Evolutionary conservation across 768 basidiomycete genomes (phyloP).

Genomic region (Dioszegia aurantiaca): DNA sequence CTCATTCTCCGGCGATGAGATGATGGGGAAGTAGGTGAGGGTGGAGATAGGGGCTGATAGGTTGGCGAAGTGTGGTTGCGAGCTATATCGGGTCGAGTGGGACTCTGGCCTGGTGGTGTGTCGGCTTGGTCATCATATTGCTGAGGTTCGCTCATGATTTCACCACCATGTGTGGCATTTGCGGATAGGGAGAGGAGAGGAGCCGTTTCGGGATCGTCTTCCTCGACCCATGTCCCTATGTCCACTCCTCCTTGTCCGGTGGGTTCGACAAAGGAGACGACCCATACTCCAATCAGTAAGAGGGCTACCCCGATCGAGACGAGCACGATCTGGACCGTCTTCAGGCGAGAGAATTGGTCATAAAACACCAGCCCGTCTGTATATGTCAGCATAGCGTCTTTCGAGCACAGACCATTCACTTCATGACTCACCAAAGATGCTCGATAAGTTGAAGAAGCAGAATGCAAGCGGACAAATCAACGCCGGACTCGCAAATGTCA

Average conservation of each 20-base stretch:
- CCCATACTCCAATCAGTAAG: conserved; percentile 83
- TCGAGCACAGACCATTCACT: neutral
- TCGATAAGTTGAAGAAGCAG: conserved; percentile 90
- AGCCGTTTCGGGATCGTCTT: conserved; percentile 24
- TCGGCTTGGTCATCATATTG: neutral
- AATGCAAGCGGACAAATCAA: conserved; percentile 90
- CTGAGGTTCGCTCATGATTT: neutral
- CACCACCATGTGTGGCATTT: neutral
- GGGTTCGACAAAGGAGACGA: conserved; percentile 64
- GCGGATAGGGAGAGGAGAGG: neutral
- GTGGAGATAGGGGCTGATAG: neutral
- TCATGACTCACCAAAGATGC: conserved; percentile 71
- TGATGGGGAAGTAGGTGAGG: conserved; percentile 10
- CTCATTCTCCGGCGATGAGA: conserved; percentile 25
- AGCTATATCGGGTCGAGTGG: conserved; percentile 12
- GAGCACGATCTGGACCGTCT: conserved; percentile 66
- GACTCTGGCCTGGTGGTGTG: neutral
- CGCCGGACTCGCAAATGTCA: conserved; percentile 78
- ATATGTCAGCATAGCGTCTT: conserved; percentile 3
- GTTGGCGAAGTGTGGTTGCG: conserved; percentile 3
- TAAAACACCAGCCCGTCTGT: conserved; percentile 66
- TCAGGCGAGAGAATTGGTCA: conserved; percentile 73
- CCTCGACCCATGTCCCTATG: conserved; percentile 52
- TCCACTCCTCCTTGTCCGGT: conserved; percentile 58
- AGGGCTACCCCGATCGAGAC: conserved; percentile 73